Conservation (phyloP, 176 grass and related monocot genomes). For the Oryza glaberrima region DNA sequence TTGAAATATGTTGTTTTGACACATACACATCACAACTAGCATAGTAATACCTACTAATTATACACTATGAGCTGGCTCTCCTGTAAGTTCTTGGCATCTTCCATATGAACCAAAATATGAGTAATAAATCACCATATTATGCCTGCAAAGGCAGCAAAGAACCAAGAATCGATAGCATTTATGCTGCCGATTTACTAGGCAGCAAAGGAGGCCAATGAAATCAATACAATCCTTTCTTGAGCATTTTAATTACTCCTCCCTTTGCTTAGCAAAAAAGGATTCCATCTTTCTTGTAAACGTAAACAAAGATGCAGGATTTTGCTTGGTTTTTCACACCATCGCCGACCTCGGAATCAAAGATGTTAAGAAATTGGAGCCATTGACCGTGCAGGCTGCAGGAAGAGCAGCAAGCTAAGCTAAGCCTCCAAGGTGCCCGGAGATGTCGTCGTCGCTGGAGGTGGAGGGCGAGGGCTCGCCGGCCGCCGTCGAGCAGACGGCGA, state of each 20-base stretch:
- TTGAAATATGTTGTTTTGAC: neutral
- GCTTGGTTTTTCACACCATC: conserved; percentile 34
- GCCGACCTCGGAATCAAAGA: neutral
- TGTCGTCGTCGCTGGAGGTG: conserved; percentile 35
- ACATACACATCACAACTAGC: neutral
- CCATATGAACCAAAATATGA: neutral
- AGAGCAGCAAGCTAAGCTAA: neutral
- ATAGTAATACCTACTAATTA: neutral
- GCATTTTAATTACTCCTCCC: neutral
- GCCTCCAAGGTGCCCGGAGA: conserved; percentile 4
- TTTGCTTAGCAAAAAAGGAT: conserved; percentile 12
- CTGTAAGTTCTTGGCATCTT: neutral
- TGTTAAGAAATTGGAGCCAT: neutral
- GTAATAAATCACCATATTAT: neutral
- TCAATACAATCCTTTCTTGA: neutral
- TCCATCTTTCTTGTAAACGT: conserved; percentile 34
- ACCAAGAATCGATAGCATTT: neutral
- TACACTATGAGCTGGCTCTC: neutral
- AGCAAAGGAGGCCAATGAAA: neutral
- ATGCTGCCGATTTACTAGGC: neutral
- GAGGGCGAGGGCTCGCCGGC: conserved; percentile 24
- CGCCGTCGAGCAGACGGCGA: no score
- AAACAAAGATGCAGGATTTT: neutral
- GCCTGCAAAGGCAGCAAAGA: neutral
- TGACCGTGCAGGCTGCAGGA: conserved; percentile 19